Base-by-base conservation (phyloP, 2,329 filamentous ascomycete genomes). In the Septoria linicola region DNA sequence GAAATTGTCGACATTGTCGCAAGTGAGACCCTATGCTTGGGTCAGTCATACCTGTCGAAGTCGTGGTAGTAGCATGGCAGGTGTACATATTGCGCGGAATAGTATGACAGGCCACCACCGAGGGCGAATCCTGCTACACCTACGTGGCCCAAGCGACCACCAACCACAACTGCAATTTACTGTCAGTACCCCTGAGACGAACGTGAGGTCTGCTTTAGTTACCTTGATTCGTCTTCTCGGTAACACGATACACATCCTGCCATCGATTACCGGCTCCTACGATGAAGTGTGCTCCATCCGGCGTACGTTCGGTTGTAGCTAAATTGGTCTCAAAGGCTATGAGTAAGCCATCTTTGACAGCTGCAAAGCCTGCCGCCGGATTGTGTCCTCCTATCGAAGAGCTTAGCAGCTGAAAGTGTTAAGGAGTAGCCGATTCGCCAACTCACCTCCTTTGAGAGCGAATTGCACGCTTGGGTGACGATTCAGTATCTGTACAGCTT, bases 401-500 rank as follows among this genome's bases (percentile, higher is more conserved):
- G 7, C 7, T 30, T 30, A 13, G 13, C 7, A 7, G 13, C 13
- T 13, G 27, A 30, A 30, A 7, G 27, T 13, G 13, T 30, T 13
- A 7, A n/a, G n/a, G n/a, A n/a, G 27, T 13, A 7, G 13, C 13
- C 27, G 27, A 7, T 30, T 7, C 27, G 13, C 7, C 13, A 30
- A 13, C 27, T 30, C 13, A 30, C 27, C 78, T 8, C 74, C 72
- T 63, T 78, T 74, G 65, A 82, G 72, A 20, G 79, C 81, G 39
- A 84, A 79, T 4, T 77, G 66, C 46, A 76, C 76, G 32, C 72
- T 68, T 34, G 73, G 72, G 25, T 72, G 64, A 8, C 70, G 72
- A n/a, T 68, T 70, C 8, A 83, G 70, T 23, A 77, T 69, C 16
- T 70, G 72, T 40, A 83, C 71, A n/a, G 80, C 72, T 7, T 72